Evolutionary conservation across 768 basidiomycete genomes (phyloP).

Genomic region (Mycena polygramma): DNA sequence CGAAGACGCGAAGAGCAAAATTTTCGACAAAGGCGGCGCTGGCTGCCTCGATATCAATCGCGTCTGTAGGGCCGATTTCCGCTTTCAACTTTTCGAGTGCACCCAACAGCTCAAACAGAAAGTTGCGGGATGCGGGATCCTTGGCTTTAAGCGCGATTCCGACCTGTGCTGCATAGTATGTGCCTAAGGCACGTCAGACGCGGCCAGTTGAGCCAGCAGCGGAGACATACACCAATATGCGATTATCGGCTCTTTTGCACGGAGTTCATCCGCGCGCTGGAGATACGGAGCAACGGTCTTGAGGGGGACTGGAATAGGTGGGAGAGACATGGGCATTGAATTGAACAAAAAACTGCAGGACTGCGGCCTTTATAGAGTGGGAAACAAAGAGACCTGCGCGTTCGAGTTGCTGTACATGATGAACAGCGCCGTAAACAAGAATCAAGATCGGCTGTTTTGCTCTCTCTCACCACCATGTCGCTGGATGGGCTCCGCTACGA

Average conservation of each 20-base stretch:
- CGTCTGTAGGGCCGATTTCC: conserved; percentile 80
- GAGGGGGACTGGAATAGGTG: conserved; percentile 50
- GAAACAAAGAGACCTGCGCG: conserved; percentile 15
- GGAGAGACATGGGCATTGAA: conserved; percentile 25
- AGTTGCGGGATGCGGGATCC: conserved; percentile 70
- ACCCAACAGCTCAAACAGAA: conserved; percentile 81
- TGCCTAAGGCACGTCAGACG: conserved; percentile 63
- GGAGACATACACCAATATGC: conserved; percentile 91
- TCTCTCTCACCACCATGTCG: no score
- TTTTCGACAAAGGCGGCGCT: conserved; percentile 94
- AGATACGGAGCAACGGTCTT: conserved; percentile 83
- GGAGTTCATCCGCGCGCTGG: conserved; percentile 92
- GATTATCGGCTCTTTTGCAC: conserved; percentile 84
- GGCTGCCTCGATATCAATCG: conserved; percentile 84
- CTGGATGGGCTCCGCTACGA: conserved; percentile 1
- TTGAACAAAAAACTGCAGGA: conserved; percentile 5
- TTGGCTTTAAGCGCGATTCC: conserved; percentile 84
- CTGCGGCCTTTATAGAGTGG: background rate
- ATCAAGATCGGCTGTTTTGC: background rate
- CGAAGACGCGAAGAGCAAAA: conserved; percentile 93
- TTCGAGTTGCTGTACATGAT: conserved; percentile 3
- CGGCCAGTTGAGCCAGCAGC: background rate
- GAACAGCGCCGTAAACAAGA: background rate
- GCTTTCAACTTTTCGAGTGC: conserved; percentile 86
- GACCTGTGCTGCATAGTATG: conserved; percentile 91